Base-by-base conservation (phyloP, 2,329 filamentous ascomycete genomes). In the Curvularia lunata region DNA sequence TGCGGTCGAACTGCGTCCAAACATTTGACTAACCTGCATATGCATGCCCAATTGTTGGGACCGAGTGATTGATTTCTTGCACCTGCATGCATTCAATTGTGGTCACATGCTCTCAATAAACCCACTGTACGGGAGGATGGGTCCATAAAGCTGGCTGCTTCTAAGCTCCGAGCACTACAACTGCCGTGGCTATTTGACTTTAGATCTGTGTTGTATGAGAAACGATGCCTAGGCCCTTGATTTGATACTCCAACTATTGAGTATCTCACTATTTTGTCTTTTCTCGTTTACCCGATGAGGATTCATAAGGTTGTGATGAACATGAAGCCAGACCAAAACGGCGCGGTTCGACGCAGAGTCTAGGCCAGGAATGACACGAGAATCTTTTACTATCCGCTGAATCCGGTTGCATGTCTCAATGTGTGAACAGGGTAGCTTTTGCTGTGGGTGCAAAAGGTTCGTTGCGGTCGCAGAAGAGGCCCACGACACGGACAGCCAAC, bases 51-150 rank as follows among this genome's bases (percentile, higher is more conserved):
- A 46, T 16, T 52, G 37, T 61, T 51, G 46, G 27, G 25, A 48
- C 25, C 18, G 13, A 50, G 46, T 62, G 52, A 52, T 43, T 43
- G 49, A 52, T 52, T 38, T 48, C 46, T 48, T 53, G 48, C 55
- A 41, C 49, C 34, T 59, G 60, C 56, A 66, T 66, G 63, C 63
- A 66, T 63, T 37, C 13, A 30, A 34, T 34, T 45, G 27, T 51
- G 50, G 52, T 64, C 59, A 63, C 59, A 61, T 66, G 63, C 52
- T 61, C 56, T 49, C 23, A 40, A 46, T 34, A 48, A 57, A 54
- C 48, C 41, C 42, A 19, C 47, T 54, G 55, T 16, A 52, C 19
- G 32, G 32, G 32, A 12, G 37, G 23, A 13, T 49, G n/a, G 46
- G 12, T 12, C 34, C 25, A 40, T 40, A 16, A 49, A 28, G 37